Base-by-base conservation (phyloP, 805 yeast species). In the Yamadazyma takamatsuzukensis region DNA sequence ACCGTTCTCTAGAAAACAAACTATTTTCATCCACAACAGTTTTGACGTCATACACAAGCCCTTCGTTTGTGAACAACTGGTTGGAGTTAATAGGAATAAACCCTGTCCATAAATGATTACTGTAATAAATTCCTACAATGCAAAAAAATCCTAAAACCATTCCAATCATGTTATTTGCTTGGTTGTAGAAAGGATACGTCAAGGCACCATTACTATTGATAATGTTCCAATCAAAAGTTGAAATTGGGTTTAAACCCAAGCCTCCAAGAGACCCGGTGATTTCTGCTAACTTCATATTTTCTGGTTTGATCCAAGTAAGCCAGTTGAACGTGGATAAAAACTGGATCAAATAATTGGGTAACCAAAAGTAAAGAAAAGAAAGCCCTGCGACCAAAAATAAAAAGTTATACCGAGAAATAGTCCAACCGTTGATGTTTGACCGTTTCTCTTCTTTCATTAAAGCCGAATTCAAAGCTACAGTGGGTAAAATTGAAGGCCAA, bases 261-360 rank as follows among this genome's bases (percentile, higher is more conserved):
- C 80, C 80, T 21, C 39, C 37, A 12, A 40, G 35, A n/a, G 59
- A 47, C 17, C 83, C 81, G 10, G 78, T 69, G 13, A 76, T 51
- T 6, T 55, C 49, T n/a, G 75, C 73, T 31, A 76, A 51, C 43
- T 69, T 66, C 40, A 68, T 60, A 47, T 74, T 74, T 29, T 64
- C 35, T 16, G 80, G 81, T 3, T 57, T 54, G 25, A 76, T 76
- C 81, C 82, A 78, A 4, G 72, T 65, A 45, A 74, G 62, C 84
- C 83, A 78, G 46, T 68, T 65, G 53, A 70, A 70, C 3, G 56
- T 46, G 7, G 70, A 65, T 7, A 71, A 46, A 2, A 72, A 72
- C 8, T 45, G 34, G 44, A 70, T 67, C 4, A 69, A 26, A 39
- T 64, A 70, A 36, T 62, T 49, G 27, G 77, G 76, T 9, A 71